Evolutionary conservation across 2,329 filamentous ascomycete species (phyloP), one percentile per base, ranked within the genome.

Genomic region (Fusarium pseudoanthophilum): DNA sequence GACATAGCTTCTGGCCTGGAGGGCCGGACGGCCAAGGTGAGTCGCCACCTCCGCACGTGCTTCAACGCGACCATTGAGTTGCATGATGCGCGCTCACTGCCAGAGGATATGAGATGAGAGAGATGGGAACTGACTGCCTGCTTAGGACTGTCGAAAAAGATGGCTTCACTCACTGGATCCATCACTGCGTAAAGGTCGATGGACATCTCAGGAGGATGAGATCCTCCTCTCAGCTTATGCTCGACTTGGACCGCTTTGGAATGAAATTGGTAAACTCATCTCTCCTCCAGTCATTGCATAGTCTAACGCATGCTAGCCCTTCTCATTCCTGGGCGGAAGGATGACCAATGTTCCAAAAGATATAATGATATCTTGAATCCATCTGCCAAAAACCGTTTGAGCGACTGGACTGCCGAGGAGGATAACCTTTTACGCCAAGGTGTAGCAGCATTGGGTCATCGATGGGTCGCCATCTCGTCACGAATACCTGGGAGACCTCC

Each of bases 121-220:
- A 11, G 26, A 52, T 18, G 18, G 24, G 4, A 32, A n/a, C 53
- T 76, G 24, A 76, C 39, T 30, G 7, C 2, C 2, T 8, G 1
- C 21, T 2, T 20, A 79, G 76, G 78, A 79, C 42, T 79, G 78
- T 36, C 71, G 78, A 5, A 79, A 79, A 69, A 73, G 78, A 40
- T 79, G 78, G 78, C 78, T 79, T 71, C 78, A 79, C 55, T 79
- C 78, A 14, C 69, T 79, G 10, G 76, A 79, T 28, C 78, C 78
- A 5, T 79, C 78, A 2, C 43, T 79, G 18, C 71, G 78, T 11
- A 79, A 79, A 28, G 78, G 78, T 7, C 55, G 77, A 48, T 79
- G 78, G 78, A 79, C 78, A 14, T 70, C 71, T 51, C 74, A 79
- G 24, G 78, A 79, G 28, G 78, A 79, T 62, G 76, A 78, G 42